Conservation (phyloP, 495 filamentous ascomycete species). For the Penicillium paradoxum region DNA sequence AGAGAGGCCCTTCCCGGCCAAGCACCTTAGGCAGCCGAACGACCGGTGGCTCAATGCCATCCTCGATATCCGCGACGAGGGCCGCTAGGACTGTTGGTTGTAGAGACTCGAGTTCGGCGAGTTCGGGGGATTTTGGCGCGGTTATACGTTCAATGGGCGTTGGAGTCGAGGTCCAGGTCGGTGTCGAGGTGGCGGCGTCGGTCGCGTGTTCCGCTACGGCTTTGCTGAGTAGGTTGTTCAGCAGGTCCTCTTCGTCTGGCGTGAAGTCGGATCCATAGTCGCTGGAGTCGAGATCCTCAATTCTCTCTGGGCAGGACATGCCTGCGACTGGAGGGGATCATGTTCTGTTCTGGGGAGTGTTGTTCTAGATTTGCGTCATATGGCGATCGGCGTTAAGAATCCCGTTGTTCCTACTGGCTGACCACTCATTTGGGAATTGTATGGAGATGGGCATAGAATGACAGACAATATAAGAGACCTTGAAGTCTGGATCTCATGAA, state of each 20-base stretch:
- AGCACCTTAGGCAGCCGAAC: slow-evolving; percentile 39
- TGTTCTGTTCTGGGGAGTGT: slow-evolving; percentile 6
- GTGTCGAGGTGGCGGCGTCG: slow-evolving; percentile 14
- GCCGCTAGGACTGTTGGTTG: slow-evolving; percentile 11
- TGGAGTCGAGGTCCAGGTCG: slow-evolving; percentile 4
- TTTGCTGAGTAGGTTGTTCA: slow-evolving; percentile 43
- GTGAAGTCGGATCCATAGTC: slow-evolving; percentile 75
- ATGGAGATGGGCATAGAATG: too few relatives aligned
- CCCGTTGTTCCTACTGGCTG: not conserved
- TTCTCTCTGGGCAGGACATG: slow-evolving; percentile 36
- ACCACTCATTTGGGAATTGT: not conserved
- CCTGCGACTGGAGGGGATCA: slow-evolving; percentile 27
- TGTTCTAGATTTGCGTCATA: slow-evolving; percentile 1
- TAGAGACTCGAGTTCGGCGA: slow-evolving; percentile 5
- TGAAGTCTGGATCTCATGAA: slow-evolving; percentile 14
- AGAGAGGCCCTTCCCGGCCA: slow-evolving; percentile 35
- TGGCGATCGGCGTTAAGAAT: slow-evolving; percentile 4
- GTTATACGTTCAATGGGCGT: slow-evolving; percentile 5
- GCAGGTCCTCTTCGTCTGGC: slow-evolving; percentile 53
- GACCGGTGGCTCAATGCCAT: slow-evolving; percentile 28
- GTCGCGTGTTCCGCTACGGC: slow-evolving; percentile 27
- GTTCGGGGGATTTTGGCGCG: slow-evolving; percentile 4
- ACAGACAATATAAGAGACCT: too few relatives aligned
- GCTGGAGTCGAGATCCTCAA: slow-evolving; percentile 17
- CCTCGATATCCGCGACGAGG: slow-evolving; percentile 33